A percentile compares a stretch with the other conserved stretches of the same genome.
Conservation (phyloP, 2,329 filamentous ascomycete genomes). For the Madurella mycetomatis region DNA sequence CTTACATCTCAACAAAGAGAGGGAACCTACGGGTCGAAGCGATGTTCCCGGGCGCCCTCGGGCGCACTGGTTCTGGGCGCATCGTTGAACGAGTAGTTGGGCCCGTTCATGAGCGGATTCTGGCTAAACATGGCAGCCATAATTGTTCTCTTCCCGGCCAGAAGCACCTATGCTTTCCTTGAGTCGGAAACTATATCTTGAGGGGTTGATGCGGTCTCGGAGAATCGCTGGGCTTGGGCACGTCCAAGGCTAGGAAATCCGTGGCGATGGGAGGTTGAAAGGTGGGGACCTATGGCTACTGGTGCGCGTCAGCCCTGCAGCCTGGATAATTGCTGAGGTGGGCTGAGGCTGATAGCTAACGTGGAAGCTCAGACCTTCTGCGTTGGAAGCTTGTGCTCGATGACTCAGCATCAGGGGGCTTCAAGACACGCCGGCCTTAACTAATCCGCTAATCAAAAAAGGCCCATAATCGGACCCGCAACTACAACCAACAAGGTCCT, state of each 20-base stretch:
- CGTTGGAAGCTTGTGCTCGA: neutral
- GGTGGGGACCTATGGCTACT: conserved; percentile 7
- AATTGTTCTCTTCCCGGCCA: conserved; percentile 25
- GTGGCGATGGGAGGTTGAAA: conserved; percentile 7
- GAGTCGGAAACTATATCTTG: no score
- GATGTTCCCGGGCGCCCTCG: conserved; percentile 62
- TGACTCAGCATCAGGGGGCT: conserved; percentile 19
- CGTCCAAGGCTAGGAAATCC: neutral
- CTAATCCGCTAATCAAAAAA: no score
- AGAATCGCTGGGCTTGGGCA: no score
- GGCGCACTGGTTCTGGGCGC: conserved; percentile 50
- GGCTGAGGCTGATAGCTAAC: conserved; percentile 22
- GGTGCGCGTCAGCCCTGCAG: conserved; percentile 42
- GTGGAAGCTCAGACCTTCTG: conserved; percentile 10
- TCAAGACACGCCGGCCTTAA: no score
- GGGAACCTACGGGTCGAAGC: conserved; percentile 76
- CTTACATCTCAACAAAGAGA: neutral
- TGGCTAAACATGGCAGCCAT: conserved; percentile 66
- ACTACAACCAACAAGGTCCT: neutral
- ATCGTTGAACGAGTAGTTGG: conserved; percentile 65
- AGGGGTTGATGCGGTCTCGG: no score
- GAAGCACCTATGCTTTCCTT: neutral
- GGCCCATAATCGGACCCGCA: no score
- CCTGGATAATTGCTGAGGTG: conserved; percentile 35
- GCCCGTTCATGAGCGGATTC: conserved; percentile 64